Percentiles rank a stretch among this genome's conserved stretches.
Conservation (phyloP, 139 green algal genomes). For the Chlorella sp. region DNA sequence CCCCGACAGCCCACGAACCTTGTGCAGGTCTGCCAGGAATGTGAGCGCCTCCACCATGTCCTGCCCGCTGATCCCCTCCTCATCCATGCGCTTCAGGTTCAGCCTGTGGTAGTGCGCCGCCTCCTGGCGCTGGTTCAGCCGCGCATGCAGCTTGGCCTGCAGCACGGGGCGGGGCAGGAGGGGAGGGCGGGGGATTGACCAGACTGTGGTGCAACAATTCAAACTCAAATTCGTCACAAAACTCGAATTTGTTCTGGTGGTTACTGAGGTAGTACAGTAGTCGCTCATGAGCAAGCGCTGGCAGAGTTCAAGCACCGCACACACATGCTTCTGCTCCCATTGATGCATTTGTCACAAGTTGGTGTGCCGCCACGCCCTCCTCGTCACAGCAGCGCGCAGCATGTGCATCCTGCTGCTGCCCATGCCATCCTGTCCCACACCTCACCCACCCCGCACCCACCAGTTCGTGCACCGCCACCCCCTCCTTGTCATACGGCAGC, state of each 20-base stretch:
- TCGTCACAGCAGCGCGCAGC: too few species aligned
- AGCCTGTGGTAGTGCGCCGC: constrained; percentile 82
- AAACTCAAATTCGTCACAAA: too few species aligned
- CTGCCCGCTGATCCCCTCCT: constrained; percentile 49
- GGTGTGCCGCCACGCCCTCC: too few species aligned
- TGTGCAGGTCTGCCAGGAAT: constrained; percentile 82
- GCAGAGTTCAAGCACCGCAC: too few species aligned
- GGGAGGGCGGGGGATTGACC: neutral
- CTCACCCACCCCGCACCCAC: neutral
- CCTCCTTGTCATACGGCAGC: constrained; percentile 60
- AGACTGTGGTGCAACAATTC: too few species aligned
- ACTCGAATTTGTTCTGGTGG: too few species aligned
- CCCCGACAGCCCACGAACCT: constrained; percentile 44
- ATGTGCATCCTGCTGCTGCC: neutral
- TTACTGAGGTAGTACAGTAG: too few species aligned
- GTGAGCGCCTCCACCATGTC: constrained; percentile 88
- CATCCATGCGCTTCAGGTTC: constrained; percentile 81
- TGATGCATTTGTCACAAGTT: too few species aligned
- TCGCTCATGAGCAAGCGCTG: too few species aligned
- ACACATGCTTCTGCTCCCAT: too few species aligned
- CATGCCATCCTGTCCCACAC: neutral
- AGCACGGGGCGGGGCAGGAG: neutral
- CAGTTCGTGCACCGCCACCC: constrained; percentile 87
- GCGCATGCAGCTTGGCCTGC: constrained; percentile 80
- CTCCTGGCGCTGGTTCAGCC: constrained; percentile 55